Percentiles rank a stretch among this genome's conserved stretches.
These are phyloP conservation scores for Claviceps sp. DNA, from an alignment of 2,329 filamentous ascomycete genomes.

Conservation along the genomic window DNA sequence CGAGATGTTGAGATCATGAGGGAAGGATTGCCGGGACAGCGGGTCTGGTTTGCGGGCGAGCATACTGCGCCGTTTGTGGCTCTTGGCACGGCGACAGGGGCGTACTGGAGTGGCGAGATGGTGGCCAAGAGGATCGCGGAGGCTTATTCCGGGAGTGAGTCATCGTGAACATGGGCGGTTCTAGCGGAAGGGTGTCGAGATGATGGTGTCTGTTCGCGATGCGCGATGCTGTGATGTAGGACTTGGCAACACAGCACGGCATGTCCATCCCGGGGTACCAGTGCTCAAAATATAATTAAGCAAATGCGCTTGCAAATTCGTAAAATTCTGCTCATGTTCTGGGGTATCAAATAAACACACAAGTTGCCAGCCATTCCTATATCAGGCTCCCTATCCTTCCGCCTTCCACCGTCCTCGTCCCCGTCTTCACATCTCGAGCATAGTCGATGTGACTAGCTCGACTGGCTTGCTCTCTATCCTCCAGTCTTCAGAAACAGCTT, in stretches of 20 bases:
- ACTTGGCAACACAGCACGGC: neutral
- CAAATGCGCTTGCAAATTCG: neutral
- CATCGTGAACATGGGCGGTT: too few species aligned
- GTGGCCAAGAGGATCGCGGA: constrained; percentile 53
- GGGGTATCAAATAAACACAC: constrained; percentile 1
- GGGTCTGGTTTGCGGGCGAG: constrained; percentile 79
- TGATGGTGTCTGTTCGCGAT: neutral
- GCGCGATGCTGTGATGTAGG: too few species aligned
- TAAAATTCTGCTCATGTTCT: neutral
- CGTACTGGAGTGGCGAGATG: constrained; percentile 80
- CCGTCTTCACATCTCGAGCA: neutral
- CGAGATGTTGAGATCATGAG: constrained; percentile 55
- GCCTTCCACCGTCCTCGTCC: neutral
- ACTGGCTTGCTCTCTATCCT: too few species aligned
- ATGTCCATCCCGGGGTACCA: neutral
- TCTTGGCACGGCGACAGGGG: constrained; percentile 76
- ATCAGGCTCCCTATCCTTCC: neutral
- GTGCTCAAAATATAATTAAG: neutral
- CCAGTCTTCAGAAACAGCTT: neutral
- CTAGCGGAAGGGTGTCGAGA: neutral
- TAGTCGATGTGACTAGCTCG: neutral
- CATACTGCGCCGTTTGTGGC: constrained; percentile 85
- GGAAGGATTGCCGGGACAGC: constrained; percentile 47
- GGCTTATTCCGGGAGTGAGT: constrained; percentile 28
- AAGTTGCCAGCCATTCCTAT: neutral